These are phyloP conservation scores for Lepidium africanum DNA, from an alignment of 345 rosid species.

Conservation along the genomic window DNA sequence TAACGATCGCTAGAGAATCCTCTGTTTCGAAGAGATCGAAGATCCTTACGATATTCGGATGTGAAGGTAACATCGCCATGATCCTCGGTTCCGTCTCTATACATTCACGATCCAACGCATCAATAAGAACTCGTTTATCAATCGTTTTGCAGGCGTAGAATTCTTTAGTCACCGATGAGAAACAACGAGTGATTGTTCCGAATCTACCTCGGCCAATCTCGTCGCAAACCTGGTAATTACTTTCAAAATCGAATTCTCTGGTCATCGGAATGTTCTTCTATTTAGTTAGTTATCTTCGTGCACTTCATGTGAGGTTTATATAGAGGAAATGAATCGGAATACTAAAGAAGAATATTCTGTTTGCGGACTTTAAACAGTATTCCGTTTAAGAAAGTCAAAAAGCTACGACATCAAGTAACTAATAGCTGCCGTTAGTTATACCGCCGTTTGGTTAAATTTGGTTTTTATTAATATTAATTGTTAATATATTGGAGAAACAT, in stretches of 20 bases:
- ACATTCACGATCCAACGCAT: constrained; percentile 59
- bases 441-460: background rate
- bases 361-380: background rate
- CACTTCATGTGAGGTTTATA: background rate
- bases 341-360: constrained; percentile 22
- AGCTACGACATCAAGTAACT: background rate
- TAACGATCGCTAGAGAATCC: constrained; percentile 41
- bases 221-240: constrained; percentile 48
- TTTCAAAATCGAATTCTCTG: constrained; percentile 32
- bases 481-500: background rate
- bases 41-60: constrained; percentile 56
- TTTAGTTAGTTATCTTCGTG: background rate
- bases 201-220: constrained; percentile 81
- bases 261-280: constrained; percentile 10
- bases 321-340: constrained; percentile 13
- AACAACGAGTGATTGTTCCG: constrained; percentile 58
- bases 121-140: constrained; percentile 47
- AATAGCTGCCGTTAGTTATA: background rate
- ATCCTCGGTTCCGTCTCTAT: constrained; percentile 64
- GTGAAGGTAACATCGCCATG: constrained; percentile 55
- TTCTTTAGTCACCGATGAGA: constrained; percentile 34
- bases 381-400: constrained; percentile 15
- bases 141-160: constrained; percentile 67
- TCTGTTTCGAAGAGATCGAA: constrained; percentile 49
- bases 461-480: background rate